phyloP scores from a whole-genome alignment of 1,284 basidiomycete genomes.

The Trichosporon inkin region DNA sequence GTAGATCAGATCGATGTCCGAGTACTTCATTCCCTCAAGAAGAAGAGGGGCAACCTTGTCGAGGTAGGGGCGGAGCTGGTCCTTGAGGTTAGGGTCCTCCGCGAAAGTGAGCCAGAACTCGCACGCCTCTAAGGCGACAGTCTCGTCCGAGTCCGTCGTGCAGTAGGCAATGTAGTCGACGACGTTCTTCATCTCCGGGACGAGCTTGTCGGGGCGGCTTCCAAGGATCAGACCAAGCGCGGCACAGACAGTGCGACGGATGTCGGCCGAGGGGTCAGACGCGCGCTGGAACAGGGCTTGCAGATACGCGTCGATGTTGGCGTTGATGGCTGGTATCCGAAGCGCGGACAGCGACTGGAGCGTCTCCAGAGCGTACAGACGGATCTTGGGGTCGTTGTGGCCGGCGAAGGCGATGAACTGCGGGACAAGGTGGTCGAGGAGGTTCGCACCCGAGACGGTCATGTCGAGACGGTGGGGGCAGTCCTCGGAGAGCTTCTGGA shows the following conservation, averaged over 20 bases:
- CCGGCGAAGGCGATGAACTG: constrained; percentile 85
- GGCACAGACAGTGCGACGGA: constrained; percentile 93
- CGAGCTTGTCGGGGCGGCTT: constrained; percentile 88
- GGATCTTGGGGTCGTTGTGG: constrained; percentile 68
- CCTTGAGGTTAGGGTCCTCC: constrained; percentile 81
- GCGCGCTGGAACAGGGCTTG: constrained; percentile 90
- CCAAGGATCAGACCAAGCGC: constrained; percentile 90
- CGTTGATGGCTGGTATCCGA: constrained; percentile 73
- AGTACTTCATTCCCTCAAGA: constrained; percentile 95
- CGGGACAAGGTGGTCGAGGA: constrained; percentile 90
- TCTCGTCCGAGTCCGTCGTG: constrained; percentile 92
- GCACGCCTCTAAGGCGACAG: constrained; percentile 92
- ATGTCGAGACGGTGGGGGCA: constrained; percentile 93
- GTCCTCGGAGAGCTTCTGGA: constrained; percentile 96
- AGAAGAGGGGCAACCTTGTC: constrained; percentile 86
- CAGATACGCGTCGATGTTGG: constrained; percentile 90
- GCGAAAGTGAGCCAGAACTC: constrained; percentile 99
- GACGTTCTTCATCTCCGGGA: constrained; percentile 92
- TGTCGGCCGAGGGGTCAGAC: constrained; percentile 84
- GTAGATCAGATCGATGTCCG: constrained; percentile 93
- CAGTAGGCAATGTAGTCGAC: constrained; percentile 99
- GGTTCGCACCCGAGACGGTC: constrained; percentile 73
- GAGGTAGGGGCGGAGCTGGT: constrained; percentile 79
- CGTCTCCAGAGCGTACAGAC: constrained; percentile 87
- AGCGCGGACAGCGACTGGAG: constrained; percentile 89